Evolutionary conservation across 805 yeast genomes (phyloP).

Genomic region (Ogataea chonburiensis): DNA sequence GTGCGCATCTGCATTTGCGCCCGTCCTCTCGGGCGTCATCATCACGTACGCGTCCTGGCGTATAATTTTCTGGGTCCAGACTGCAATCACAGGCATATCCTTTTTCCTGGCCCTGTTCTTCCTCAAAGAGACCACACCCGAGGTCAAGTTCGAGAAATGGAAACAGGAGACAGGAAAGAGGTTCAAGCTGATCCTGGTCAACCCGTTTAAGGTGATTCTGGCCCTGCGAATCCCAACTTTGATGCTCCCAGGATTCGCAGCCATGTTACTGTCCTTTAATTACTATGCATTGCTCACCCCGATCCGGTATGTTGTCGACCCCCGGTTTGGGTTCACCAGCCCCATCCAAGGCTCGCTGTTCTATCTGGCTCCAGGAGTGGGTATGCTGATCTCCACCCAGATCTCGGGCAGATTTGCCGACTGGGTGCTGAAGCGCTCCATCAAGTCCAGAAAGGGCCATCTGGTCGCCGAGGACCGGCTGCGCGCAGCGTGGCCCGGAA

Average conservation of each 20-base stretch:
- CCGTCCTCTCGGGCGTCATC: conserved; percentile 49
- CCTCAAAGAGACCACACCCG: conserved; percentile 44
- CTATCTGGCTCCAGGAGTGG: conserved; percentile 53
- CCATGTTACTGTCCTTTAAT: conserved; percentile 41
- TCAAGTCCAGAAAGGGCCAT: conserved; percentile 37
- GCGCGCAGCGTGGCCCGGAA: conserved; percentile 38
- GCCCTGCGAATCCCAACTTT: conserved; percentile 43
- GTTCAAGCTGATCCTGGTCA: conserved; percentile 40
- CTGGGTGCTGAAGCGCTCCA: conserved; percentile 40
- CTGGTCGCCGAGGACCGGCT: conserved; percentile 52
- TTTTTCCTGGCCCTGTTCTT: conserved; percentile 35
- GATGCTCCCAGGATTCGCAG: conserved; percentile 39
- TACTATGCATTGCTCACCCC: conserved; percentile 53
- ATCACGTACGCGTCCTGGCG: conserved; percentile 51
- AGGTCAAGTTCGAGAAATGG: conserved; percentile 31
- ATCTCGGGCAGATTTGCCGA: conserved; percentile 54
- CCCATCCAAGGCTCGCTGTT: conserved; percentile 52
- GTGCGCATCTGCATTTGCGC: conserved; percentile 50
- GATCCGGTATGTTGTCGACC: conserved; percentile 51
- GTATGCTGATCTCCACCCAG: conserved; percentile 47
- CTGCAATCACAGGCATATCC: conserved; percentile 41
- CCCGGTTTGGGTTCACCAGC: conserved; percentile 45
- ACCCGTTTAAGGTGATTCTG: conserved; percentile 43
- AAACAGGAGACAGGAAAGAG: conserved; percentile 30
- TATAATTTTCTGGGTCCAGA: conserved; percentile 47